Percentiles rank a stretch among this genome's conserved stretches.
Evolutionary conservation across 2,329 filamentous ascomycete genomes (phyloP).

Genomic region (Aspergillus phoenicis): DNA sequence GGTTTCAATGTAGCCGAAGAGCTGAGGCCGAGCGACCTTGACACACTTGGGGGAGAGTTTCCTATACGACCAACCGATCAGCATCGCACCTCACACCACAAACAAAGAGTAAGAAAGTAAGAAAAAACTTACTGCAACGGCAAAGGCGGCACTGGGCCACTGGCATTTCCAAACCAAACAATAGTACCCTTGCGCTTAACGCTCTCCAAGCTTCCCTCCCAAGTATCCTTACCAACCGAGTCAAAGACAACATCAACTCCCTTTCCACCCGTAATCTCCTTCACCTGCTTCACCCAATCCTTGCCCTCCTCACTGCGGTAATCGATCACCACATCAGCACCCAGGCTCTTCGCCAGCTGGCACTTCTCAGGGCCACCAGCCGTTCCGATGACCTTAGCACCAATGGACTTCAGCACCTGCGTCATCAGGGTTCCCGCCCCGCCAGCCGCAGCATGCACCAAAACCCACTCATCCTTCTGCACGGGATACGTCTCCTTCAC

Average conservation of each 20-base stretch:
- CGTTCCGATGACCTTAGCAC: conserved; percentile 78
- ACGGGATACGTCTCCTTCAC: conserved; percentile 73
- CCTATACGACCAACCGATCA: conserved; percentile 18
- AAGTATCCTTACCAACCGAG: conserved; percentile 81
- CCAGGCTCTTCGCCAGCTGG: conserved; percentile 64
- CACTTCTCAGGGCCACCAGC: conserved; percentile 74
- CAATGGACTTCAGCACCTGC: conserved; percentile 72
- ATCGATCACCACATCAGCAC: conserved; percentile 72
- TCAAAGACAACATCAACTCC: conserved; percentile 82
- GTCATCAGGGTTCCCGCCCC: conserved; percentile 76
- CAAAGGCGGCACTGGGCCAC: conserved; percentile 74
- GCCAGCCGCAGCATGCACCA: conserved; percentile 84
- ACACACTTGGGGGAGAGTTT: conserved; percentile 72
- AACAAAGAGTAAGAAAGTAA: conserved; percentile 26
- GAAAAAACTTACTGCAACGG: conserved; percentile 56
- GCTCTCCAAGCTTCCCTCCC: conserved; percentile 74
- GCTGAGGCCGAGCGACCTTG: conserved; percentile 71
- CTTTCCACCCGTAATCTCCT: conserved; percentile 75
- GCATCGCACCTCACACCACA: conserved; percentile 1
- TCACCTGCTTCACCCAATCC: conserved; percentile 76
- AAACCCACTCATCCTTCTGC: conserved; percentile 74
- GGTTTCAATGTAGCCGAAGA: conserved; percentile 71
- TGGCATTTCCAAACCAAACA: conserved; percentile 79
- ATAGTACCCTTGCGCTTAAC: conserved; percentile 76
- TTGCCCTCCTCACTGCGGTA: conserved; percentile 83